Evolutionary conservation across 2,329 filamentous ascomycete species (phyloP).

Genomic region (Berkeleyomyces rouxiae): DNA sequence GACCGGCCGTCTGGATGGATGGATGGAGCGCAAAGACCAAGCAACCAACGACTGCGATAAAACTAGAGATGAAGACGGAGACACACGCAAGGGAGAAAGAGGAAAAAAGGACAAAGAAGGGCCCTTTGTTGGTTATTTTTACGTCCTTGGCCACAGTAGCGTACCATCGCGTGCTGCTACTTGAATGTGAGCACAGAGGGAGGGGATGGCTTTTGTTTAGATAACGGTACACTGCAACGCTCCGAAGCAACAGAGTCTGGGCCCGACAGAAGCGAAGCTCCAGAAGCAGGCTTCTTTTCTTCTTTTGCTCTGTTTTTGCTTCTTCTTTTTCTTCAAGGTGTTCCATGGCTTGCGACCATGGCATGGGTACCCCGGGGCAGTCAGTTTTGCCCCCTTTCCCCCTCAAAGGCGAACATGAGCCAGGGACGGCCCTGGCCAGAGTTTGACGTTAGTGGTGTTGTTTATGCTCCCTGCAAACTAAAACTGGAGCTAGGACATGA

Average conservation of each 20-base stretch:
- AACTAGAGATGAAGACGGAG: not conserved
- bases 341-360: not conserved
- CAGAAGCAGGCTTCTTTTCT: not conserved
- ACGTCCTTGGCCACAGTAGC: not conserved
- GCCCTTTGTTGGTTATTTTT: not conserved
- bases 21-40: not conserved
- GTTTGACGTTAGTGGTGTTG: not conserved
- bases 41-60: not conserved
- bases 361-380: not conserved
- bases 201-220: not conserved
- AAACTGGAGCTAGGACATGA: not conserved
- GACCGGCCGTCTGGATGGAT: not conserved
- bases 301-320: not conserved
- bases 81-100: not conserved
- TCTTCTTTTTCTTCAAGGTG: constrained; percentile 4
- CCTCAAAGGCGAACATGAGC: not conserved
- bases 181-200: not conserved
- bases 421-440: not conserved
- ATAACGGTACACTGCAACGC: not conserved
- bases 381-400: not conserved
- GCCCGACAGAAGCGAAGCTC: not conserved
- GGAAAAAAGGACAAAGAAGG: not conserved
- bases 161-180: not conserved
- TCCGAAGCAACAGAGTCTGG: not conserved
- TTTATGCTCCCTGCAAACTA: not conserved